phyloP scores from a whole-genome alignment of 116 monocot genomes.

The Cymodocea nodosa region DNA sequence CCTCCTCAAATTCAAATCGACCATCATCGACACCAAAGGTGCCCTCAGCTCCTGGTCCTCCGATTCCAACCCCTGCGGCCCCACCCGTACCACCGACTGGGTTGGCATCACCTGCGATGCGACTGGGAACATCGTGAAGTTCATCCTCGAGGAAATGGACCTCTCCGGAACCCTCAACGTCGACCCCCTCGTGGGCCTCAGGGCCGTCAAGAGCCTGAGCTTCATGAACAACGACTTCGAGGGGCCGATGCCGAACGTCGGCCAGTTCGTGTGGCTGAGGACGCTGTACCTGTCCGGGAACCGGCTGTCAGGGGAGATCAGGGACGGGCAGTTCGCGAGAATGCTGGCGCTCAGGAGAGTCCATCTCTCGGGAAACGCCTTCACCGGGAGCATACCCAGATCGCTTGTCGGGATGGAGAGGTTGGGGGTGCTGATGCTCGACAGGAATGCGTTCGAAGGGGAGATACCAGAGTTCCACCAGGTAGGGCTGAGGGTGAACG shows the following conservation, averaged over 20 bases:
- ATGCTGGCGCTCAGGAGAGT: slow-evolving; percentile 44
- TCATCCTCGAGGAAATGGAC: slow-evolving; percentile 43
- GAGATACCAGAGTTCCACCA: slow-evolving; percentile 40
- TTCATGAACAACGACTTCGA: slow-evolving; percentile 47
- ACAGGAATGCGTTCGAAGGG: slow-evolving; percentile 43
- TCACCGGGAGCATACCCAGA: slow-evolving; percentile 46
- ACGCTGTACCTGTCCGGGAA: slow-evolving; percentile 40
- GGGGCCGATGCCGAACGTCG: slow-evolving; percentile 40
- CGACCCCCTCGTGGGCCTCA: slow-evolving; percentile 12
- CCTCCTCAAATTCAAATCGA: slow-evolving; percentile 23
- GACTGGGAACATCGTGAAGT: slow-evolving; percentile 24
- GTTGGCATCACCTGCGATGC: slow-evolving; percentile 29
- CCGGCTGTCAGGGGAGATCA: slow-evolving; percentile 41
- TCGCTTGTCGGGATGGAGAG: slow-evolving; percentile 24
- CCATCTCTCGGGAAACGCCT: slow-evolving; percentile 24
- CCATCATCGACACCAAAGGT: slow-evolving; percentile 7
- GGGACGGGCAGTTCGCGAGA: slow-evolving; percentile 26
- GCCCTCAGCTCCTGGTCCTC: slow-evolving; percentile 17
- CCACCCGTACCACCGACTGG: slow-evolving; percentile 22
- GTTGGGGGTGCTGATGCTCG: slow-evolving; percentile 36
- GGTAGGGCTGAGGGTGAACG: slow-evolving; percentile 15
- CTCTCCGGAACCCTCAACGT: slow-evolving; percentile 34
- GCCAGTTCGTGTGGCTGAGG: slow-evolving; percentile 17
- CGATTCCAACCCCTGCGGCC: slow-evolving; percentile 11
- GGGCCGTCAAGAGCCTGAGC: slow-evolving; percentile 33